Base-by-base conservation (phyloP, 371 early-diverging fungal species). In the Vairimorpha apis region DNA sequence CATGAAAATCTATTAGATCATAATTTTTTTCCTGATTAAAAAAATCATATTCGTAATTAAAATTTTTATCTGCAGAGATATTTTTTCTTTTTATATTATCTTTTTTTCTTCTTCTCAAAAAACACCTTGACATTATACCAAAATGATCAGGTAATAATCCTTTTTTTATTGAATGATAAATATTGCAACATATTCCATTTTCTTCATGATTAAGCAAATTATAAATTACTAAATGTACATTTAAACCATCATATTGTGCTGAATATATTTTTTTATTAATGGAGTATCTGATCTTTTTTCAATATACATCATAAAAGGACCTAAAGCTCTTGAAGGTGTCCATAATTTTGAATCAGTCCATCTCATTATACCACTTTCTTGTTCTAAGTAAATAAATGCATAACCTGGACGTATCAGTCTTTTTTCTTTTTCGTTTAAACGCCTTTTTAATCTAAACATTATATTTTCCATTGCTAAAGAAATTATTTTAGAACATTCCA, bases 401-500 rank as follows among this genome's bases (percentile, higher is more conserved):
- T 62, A 45, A 37, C 72, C 72, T 44, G 63, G 66, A 32, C 65
- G 41, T 16, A 72, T 64, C 33, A 29, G 2, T 23, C 59, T 51
- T n/a, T 65, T 45, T 25, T 72, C 72, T 7, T 43, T 53, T 23
- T 63, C 51, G 1, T 25, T 64, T 25, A 72, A 55, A 1, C 72
- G 35, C 1, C 64, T 29, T 41, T 65, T 49, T 12, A 72, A 16
- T 45, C 66, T 72, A 1, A 51, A 45, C 2, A 72, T 51, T 14
- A 38, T 37, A 32, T 43, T 43, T 18, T 44, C 13, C 37, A 55
- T 53, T 5, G 64, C 65, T 68, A 78, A 44, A 56, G 74, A 69
- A 35, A 78, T 78, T 32, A 78, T 58, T 16, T 74, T 63, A 23
- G 65, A 32, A 63, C 74, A 70, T 30, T 78, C 78, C 55, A 70